A percentile compares a stretch with the other conserved stretches of the same genome.
Conservation (phyloP, 352 stramenopile genomes). For the Phytophthora hibernalis region DNA sequence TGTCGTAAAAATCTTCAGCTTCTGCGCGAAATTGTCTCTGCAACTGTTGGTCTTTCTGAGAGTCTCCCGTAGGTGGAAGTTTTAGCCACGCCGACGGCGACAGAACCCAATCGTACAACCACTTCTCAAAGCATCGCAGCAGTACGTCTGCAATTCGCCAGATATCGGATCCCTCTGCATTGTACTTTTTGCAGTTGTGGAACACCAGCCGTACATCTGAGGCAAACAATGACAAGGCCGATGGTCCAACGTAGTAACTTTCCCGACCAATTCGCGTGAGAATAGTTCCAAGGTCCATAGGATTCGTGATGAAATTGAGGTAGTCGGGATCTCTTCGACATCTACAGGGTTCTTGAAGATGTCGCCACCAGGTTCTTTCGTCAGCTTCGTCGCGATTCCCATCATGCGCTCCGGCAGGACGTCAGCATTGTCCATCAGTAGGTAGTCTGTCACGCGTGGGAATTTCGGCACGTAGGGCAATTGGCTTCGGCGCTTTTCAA, state of each 20-base stretch:
- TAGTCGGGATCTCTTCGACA: constrained; percentile 87
- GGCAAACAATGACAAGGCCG: constrained; percentile 76
- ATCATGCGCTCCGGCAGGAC: constrained; percentile 71
- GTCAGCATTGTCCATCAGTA: constrained; percentile 81
- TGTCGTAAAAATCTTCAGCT: constrained; percentile 69
- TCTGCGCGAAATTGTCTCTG: constrained; percentile 69
- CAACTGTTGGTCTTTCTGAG: constrained; percentile 53
- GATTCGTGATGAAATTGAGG: constrained; percentile 87
- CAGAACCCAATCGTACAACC: constrained; percentile 88
- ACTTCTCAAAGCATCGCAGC: constrained; percentile 85
- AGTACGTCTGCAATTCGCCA: constrained; percentile 76
- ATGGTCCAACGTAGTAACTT: constrained; percentile 85
- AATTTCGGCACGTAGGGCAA: constrained; percentile 60
- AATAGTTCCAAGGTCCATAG: constrained; percentile 90
- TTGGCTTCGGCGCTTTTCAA: constrained; percentile 73
- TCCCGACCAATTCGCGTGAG: constrained; percentile 68
- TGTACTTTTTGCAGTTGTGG: constrained; percentile 89
- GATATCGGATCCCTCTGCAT: constrained; percentile 84
- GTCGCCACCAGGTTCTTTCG: constrained; percentile 84
- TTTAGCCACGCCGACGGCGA: constrained; percentile 84
- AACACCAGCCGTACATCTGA: constrained; percentile 89
- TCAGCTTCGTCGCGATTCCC: constrained; percentile 83
- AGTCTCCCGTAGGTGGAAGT: constrained; percentile 57
- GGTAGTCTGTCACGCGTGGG: constrained; percentile 83
- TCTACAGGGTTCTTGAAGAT: constrained; percentile 86